phyloP scores from a whole-genome alignment of 371 early-diverging fungal species.

The Mucor saturninus region DNA sequence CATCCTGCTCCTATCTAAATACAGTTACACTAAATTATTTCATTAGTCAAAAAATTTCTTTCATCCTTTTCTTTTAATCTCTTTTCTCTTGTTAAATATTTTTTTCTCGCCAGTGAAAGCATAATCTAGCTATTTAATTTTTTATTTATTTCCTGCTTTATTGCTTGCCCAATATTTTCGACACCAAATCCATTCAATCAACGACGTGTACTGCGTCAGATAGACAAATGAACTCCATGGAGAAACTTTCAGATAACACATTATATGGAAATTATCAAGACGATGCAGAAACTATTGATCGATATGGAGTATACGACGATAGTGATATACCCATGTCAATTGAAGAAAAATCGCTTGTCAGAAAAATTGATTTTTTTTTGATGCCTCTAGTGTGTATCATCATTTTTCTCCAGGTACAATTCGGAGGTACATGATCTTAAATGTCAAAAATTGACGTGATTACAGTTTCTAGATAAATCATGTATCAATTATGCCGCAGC shows the following conservation, averaged over 20 bases:
- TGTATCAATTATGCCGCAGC: conserved; percentile 44
- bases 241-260: conserved; percentile 21
- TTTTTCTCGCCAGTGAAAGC: neutral
- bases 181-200: conserved; percentile 19
- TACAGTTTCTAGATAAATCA: conserved; percentile 50
- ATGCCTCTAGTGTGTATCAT: conserved; percentile 46
- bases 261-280: conserved; percentile 15
- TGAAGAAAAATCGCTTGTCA: conserved; percentile 38
- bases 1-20: neutral
- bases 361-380: conserved; percentile 42
- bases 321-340: conserved; percentile 24
- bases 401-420: conserved; percentile 45
- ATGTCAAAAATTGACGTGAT: neutral
- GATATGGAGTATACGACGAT: conserved; percentile 14
- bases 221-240: conserved; percentile 13
- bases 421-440: neutral
- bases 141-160: neutral
- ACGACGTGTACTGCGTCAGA: conserved; percentile 19
- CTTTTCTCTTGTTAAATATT: neutral
- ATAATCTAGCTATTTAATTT: neutral
- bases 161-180: conserved; percentile 14
- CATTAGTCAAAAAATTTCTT: neutral
- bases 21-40: conserved; percentile 8
- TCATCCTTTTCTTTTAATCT: conserved; percentile 1
- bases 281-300: conserved; percentile 13